Base-by-base conservation (phyloP, 1,139 yeast species). In the Candida sp. region DNA sequence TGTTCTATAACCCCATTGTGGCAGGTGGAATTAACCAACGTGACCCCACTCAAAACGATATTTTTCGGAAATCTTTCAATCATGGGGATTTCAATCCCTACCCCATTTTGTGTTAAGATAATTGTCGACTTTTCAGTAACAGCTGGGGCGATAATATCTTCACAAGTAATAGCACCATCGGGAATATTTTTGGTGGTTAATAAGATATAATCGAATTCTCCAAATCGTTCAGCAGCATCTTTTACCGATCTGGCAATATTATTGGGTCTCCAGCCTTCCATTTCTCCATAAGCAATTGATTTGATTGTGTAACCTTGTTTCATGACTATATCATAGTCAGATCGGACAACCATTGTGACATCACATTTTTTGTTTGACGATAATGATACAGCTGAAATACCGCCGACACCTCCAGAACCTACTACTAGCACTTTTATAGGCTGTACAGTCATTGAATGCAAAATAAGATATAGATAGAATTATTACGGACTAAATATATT, bases 101-200 rank as follows among this genome's bases (percentile, higher is more conserved):
- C 69, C 4, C 95, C 95, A 55, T 87, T 87, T 61, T 87, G 93
- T 40, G 84, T 60, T 48, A 86, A 70, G 2, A 85, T 79, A 44
- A 87, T 77, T 4, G 77, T 70, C 4, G 88, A 75, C 27, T 66
- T 61, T 4, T 62, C 69, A 4, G 66, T 61, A 23, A 83, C 77
- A 1, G 81, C 87, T 1, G 84, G 81, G 23, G 61, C 70, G 44
- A 84, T 73, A 39, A 85, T 64, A 21, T 82, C 80, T 52, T 82
- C 88, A 43, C 84, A 72, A 43, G 73, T 69, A 3, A 80, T 63
- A 5, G 58, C 50, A 0, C 72, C 71, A 56, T 86, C 95, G 4
- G 95, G 95, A 27, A 85, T 72, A 53, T 84, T 85, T 57, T 87
- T 87, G 38, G 89, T 84, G 38, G 89, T 73, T 33, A 87, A 75